phyloP scores from a whole-genome alignment of 208 protist species.

The Trypanosoma conorhini region DNA sequence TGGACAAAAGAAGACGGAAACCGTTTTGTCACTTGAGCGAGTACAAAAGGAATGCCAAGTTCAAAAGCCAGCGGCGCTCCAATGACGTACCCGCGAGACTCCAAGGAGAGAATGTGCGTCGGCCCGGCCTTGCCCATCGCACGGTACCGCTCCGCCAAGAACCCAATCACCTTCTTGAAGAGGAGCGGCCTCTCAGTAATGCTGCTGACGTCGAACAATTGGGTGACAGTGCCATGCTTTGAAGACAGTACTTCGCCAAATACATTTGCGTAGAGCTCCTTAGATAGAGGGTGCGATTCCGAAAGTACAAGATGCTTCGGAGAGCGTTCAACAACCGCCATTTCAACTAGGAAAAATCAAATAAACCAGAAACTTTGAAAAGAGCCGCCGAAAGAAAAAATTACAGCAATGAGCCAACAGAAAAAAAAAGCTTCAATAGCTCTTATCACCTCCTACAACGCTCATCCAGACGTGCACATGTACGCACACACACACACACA shows the following conservation, averaged over 20 bases:
- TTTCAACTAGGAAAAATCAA: conserved; percentile 1
- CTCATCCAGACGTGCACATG: no score
- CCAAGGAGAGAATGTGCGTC: conserved; percentile 77
- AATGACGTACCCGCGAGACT: conserved; percentile 78
- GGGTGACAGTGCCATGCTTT: not conserved
- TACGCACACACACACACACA: no score
- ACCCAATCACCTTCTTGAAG: conserved; percentile 63
- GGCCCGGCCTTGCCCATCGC: conserved; percentile 51
- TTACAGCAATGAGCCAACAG: no score
- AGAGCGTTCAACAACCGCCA: conserved; percentile 10
- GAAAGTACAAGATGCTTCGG: conserved; percentile 26
- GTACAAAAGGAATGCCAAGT: conserved; percentile 79
- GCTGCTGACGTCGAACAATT: conserved; percentile 85
- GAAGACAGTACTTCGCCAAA: conserved; percentile 11
- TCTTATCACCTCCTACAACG: no score
- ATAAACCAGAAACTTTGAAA: conserved; percentile 5
- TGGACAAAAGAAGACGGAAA: conserved; percentile 49
- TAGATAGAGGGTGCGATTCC: conserved; percentile 17
- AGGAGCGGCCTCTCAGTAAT: conserved; percentile 75
- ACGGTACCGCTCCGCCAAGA: conserved; percentile 65
- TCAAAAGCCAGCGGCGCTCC: conserved; percentile 74
- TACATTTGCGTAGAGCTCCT: conserved; percentile 22
- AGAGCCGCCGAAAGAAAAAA: not conserved
- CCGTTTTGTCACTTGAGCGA: conserved; percentile 50
- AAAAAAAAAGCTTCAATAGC: no score